phyloP scores from a whole-genome alignment of 441 rosid species.

The Pelargonium australe region DNA sequence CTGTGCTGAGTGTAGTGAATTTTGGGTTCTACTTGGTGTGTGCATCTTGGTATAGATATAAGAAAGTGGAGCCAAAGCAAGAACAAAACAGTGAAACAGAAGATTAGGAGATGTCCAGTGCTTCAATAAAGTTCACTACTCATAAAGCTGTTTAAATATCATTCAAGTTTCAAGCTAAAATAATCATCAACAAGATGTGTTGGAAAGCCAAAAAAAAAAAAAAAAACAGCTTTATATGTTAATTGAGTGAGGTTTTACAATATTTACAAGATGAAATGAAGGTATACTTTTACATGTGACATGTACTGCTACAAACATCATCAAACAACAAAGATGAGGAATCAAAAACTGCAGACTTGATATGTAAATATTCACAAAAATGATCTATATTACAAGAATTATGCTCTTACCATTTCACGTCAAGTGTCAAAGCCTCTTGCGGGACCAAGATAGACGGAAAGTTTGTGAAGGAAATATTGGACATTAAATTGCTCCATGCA shows the following conservation, averaged over 20 bases:
- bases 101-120: not conserved
- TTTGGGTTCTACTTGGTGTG: conserved; percentile 50
- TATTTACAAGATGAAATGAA: not conserved
- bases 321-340: not conserved
- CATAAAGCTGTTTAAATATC: not conserved
- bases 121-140: not conserved
- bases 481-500: conserved; percentile 64
- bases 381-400: conserved; percentile 30
- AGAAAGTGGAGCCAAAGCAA: conserved; percentile 28
- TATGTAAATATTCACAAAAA: no score
- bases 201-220: no score
- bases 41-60: conserved; percentile 59
- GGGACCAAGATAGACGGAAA: conserved; percentile 65
- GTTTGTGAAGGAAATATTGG: conserved; percentile 66
- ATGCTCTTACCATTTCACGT: conserved; percentile 57
- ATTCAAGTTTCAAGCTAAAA: no score
- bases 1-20: conserved; percentile 41
- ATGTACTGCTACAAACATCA: conserved; percentile 4
- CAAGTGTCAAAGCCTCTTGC: conserved; percentile 70
- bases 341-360: no score
- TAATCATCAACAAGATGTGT: no score
- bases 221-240: not conserved
- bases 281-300: not conserved
- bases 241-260: not conserved
- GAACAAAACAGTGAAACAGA: conserved; percentile 9